Percentiles rank a stretch among this genome's conserved stretches.
Conservation (phyloP, 1,139 yeast species). For the Meyerozyma guilliermondii region DNA sequence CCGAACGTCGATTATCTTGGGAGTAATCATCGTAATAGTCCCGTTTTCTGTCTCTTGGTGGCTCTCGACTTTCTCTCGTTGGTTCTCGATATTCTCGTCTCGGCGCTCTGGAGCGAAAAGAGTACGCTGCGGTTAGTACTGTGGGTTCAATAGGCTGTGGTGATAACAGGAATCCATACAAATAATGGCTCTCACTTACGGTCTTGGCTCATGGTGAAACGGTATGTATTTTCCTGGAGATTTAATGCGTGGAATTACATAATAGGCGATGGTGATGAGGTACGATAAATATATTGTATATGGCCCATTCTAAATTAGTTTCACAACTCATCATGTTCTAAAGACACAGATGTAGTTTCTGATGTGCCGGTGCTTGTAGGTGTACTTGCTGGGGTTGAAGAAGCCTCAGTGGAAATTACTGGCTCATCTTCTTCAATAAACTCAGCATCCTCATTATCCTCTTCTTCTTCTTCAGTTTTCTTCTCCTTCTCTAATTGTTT, state of each 20-base stretch:
- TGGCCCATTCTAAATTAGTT: not conserved
- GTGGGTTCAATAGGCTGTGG: not conserved
- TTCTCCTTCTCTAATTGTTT: constrained; percentile 19
- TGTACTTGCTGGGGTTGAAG: not conserved
- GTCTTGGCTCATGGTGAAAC: not conserved
- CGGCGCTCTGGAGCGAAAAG: constrained; percentile 1
- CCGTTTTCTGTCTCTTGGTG: not conserved
- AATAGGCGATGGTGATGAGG: not conserved
- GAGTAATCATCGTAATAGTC: not conserved
- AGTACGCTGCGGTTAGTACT: not conserved
- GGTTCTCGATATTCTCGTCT: constrained; percentile 1
- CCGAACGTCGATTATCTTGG: not conserved
- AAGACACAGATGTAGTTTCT: constrained; percentile 1
- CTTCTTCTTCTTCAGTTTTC: constrained; percentile 11
- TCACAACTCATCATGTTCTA: constrained; percentile 10
- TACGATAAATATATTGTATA: not conserved
- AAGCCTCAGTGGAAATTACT: not conserved
- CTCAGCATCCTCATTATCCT: constrained; percentile 11
- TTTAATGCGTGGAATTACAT: not conserved
- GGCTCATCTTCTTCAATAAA: constrained; percentile 13
- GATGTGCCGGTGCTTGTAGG: not conserved
- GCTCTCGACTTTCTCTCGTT: not conserved
- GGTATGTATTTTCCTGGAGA: not conserved
- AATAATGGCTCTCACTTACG: not conserved
- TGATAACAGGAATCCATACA: not conserved